Evolutionary conservation across 805 yeast species (phyloP).

Genomic region (Naumovozyma castellii): DNA sequence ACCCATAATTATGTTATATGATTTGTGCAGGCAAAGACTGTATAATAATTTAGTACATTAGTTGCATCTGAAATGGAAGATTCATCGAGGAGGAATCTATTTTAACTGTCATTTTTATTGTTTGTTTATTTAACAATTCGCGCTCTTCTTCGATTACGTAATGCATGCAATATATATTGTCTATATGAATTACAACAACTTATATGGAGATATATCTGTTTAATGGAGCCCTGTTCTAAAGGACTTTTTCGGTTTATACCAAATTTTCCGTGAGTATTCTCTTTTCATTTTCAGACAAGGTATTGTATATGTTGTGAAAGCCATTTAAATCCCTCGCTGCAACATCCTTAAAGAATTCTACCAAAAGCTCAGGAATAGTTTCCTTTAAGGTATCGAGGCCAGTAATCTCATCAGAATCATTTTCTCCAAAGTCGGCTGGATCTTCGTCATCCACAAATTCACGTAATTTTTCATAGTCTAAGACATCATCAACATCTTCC

Average conservation of each 20-base stretch:
- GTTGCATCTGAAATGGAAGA: too few species aligned
- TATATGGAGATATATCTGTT: too few species aligned
- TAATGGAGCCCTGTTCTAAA: too few species aligned
- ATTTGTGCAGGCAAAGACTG: too few species aligned
- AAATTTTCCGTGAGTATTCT: slow-evolving; percentile 37
- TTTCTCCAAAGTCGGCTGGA: slow-evolving; percentile 9
- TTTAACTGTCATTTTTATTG: too few species aligned
- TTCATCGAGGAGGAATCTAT: too few species aligned
- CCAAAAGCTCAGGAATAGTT: slow-evolving; percentile 31
- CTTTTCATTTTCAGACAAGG: slow-evolving; percentile 45
- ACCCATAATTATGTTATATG: neutral
- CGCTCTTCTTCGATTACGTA: too few species aligned
- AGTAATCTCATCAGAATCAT: slow-evolving; percentile 10
- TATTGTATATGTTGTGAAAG: slow-evolving; percentile 44
- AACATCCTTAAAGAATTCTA: slow-evolving; percentile 48
- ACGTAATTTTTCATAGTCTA: slow-evolving; percentile 53
- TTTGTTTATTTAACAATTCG: too few species aligned
- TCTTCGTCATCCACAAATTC: slow-evolving; percentile 34
- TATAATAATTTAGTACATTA: too few species aligned
- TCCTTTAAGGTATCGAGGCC: slow-evolving; percentile 11
- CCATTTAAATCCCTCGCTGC: slow-evolving; percentile 39
- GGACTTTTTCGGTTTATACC: slow-evolving; percentile 1
- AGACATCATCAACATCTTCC: slow-evolving; percentile 71
- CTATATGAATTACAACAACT: too few species aligned
- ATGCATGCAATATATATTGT: too few species aligned